Evolutionary conservation across 306 rosid genomes (phyloP).

Genomic region (Clitoria ternatea): DNA sequence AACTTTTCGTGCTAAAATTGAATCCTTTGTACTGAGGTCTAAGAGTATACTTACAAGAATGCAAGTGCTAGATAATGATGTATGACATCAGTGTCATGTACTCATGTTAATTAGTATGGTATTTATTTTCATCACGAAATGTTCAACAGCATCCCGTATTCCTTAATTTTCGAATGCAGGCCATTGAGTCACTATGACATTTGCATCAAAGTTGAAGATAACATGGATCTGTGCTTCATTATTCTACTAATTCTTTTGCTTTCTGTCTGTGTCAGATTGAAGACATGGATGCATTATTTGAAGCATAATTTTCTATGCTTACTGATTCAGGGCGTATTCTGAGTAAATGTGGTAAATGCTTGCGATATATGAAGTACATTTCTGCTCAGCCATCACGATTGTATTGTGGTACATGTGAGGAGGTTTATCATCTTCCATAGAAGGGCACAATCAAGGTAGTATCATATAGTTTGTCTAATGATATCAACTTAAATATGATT

Average conservation of each 20-base stretch:
- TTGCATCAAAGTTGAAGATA: conserved; percentile 14
- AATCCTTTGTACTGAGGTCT: neutral
- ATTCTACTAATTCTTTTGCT: conserved; percentile 16
- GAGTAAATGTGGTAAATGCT: conserved; percentile 94
- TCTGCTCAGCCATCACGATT: conserved; percentile 82
- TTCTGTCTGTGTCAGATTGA: conserved; percentile 67
- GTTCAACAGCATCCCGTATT: conserved; percentile 4
- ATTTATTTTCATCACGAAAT: conserved; percentile 3
- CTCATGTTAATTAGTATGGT: too few relatives aligned
- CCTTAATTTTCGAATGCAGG: conserved; percentile 4
- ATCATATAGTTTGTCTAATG: conserved; percentile 10
- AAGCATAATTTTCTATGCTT: conserved; percentile 87
- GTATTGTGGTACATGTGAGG: conserved; percentile 84
- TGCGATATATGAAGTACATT: conserved; percentile 90
- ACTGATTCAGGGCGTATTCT: conserved; percentile 73
- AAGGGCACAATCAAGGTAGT: conserved; percentile 84
- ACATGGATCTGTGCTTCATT: conserved; percentile 16
- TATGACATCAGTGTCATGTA: too few relatives aligned
- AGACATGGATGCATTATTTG: conserved; percentile 93
- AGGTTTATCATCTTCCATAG: conserved; percentile 89
- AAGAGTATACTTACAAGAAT: conserved; percentile 8
- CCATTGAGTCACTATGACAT: neutral
- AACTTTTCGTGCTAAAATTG: neutral
- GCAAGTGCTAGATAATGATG: too few relatives aligned
- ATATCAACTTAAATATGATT: conserved; percentile 1